Conservation (phyloP, 2,329 filamentous ascomycete genomes). For the Paecilomyces fulvus region DNA sequence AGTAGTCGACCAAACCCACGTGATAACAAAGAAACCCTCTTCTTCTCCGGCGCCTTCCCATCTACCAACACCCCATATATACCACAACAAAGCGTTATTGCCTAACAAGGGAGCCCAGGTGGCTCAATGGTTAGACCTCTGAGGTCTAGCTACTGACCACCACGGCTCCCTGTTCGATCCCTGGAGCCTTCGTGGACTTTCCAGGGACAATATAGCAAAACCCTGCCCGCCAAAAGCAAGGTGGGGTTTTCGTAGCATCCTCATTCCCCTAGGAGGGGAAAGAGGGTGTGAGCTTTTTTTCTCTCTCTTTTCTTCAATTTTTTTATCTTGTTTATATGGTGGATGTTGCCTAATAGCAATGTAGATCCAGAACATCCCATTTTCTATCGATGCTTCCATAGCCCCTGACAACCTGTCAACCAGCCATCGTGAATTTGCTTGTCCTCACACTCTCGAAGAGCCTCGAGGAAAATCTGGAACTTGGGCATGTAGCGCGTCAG, state of each 20-base stretch:
- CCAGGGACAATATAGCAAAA: background rate
- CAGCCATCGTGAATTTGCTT: background rate
- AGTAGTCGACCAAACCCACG: no score
- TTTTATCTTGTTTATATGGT: background rate
- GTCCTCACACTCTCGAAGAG: conserved; percentile 15
- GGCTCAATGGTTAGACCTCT: background rate
- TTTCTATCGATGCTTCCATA: conserved; percentile 18
- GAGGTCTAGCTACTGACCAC: background rate
- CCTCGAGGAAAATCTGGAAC: conserved; percentile 16
- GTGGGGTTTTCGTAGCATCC: background rate
- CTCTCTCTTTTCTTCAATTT: background rate
- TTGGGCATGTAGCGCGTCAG: conserved; percentile 14
- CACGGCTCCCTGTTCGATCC: background rate
- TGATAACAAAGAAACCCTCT: background rate
- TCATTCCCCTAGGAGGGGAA: background rate
- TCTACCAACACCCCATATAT: background rate
- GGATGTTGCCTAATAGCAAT: conserved; percentile 10
- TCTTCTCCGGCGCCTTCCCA: background rate
- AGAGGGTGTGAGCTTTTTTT: background rate
- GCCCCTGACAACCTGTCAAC: conserved; percentile 8
- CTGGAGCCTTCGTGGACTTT: background rate
- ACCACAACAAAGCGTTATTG: background rate
- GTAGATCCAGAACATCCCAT: conserved; percentile 19
- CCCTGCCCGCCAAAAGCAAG: background rate
- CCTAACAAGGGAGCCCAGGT: no score